Percentiles rank a stretch among this genome's conserved stretches.
These are phyloP conservation scores for Spencermartinsiella europaea DNA, from an alignment of 805 yeast genomes.

Conservation along the genomic window DNA sequence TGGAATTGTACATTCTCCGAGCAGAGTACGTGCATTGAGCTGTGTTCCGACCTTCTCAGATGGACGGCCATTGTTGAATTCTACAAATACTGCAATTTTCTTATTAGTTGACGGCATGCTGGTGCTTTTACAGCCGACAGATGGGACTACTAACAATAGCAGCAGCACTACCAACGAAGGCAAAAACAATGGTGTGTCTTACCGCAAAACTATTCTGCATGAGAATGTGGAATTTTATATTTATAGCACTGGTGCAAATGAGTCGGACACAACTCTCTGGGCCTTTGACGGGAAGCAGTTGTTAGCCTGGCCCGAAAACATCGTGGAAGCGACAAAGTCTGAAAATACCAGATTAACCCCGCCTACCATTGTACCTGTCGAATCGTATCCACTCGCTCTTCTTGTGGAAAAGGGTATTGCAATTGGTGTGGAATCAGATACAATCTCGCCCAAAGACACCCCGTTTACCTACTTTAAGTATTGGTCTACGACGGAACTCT, in stretches of 20 bases:
- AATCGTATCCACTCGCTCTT: constrained; percentile 47
- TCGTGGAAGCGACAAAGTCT: constrained; percentile 4
- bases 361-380: constrained; percentile 31
- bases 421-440: constrained; percentile 46
- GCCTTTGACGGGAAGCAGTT: constrained; percentile 37
- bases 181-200: constrained; percentile 15
- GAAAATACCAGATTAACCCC: not conserved
- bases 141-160: not conserved
- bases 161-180: not conserved
- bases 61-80: not conserved
- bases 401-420: constrained; percentile 44
- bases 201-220: constrained; percentile 27
- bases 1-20: constrained; percentile 36
- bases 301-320: constrained; percentile 22
- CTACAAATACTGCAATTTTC: constrained; percentile 17
- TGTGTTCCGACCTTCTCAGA: constrained; percentile 12
- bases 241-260: constrained; percentile 20
- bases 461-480: constrained; percentile 30
- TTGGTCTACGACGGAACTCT: constrained; percentile 30
- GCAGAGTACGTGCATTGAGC: constrained; percentile 33
- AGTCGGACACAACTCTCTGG: constrained; percentile 33
- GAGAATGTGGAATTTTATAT: constrained; percentile 35
- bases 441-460: constrained; percentile 31
- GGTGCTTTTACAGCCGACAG: constrained; percentile 24
- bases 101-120: constrained; percentile 37